Conservation (phyloP, 2,329 filamentous ascomycete species). For the Penicillium sp. region DNA sequence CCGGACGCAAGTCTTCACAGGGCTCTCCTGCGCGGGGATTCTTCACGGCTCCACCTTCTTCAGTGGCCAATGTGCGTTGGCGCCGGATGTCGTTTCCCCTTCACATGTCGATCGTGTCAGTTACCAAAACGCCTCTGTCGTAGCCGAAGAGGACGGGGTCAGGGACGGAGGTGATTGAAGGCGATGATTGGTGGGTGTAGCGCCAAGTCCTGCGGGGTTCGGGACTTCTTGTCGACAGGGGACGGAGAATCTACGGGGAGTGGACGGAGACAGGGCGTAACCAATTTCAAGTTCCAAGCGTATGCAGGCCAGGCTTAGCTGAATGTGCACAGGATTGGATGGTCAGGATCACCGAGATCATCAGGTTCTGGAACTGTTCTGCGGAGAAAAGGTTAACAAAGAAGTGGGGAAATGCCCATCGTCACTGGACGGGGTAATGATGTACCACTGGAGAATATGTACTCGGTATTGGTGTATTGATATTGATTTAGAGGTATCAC, state of each 20-base stretch:
- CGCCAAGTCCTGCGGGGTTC: neutral
- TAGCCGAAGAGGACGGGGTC: neutral
- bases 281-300: neutral
- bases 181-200: constrained; percentile 12
- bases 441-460: neutral
- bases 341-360: neutral
- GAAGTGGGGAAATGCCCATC: neutral
- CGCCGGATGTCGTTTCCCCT: neutral
- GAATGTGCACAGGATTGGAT: neutral
- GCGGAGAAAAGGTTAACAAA: neutral
- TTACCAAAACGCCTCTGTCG: constrained; percentile 1
- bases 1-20: neutral
- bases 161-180: neutral
- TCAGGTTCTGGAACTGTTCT: neutral
- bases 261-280: neutral
- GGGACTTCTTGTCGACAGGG: constrained; percentile 12
- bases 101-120: constrained; percentile 5
- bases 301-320: neutral
- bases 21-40: neutral
- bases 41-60: constrained; percentile 5
- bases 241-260: constrained; percentile 19
- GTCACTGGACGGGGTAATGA: neutral
- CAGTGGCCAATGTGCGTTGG: neutral
- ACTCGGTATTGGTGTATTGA: too few relatives aligned
- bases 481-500: too few relatives aligned